Conservation (phyloP, 2,329 filamentous ascomycete species). For the Neonectria magnoliae region DNA sequence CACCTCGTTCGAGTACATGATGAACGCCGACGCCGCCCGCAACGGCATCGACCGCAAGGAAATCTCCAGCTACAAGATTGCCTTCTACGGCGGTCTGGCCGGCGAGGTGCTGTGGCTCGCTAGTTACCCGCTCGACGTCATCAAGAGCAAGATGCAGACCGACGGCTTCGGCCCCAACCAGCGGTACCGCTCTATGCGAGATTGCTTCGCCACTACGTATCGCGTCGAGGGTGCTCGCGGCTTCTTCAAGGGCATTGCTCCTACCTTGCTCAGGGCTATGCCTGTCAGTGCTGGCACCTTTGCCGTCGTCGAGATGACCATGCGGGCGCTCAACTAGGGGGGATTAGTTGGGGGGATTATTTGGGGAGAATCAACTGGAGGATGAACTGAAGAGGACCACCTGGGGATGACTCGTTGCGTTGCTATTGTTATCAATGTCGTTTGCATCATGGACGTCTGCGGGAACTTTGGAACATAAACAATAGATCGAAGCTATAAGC, state of each 20-base stretch:
- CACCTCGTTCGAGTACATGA: conserved; percentile 92
- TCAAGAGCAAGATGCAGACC: conserved; percentile 99
- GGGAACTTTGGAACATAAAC: conserved; percentile 7
- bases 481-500: conserved; percentile 20
- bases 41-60: conserved; percentile 80
- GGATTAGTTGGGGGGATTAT: background rate
- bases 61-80: conserved; percentile 85
- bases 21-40: conserved; percentile 86
- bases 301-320: conserved; percentile 78
- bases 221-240: conserved; percentile 78
- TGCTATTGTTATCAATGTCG: conserved; percentile 2
- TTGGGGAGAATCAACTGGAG: background rate
- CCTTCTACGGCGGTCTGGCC: conserved; percentile 90
- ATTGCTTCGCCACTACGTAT: conserved; percentile 88
- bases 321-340: conserved; percentile 65
- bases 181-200: conserved; percentile 83
- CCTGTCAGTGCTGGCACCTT: conserved; percentile 98
- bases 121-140: conserved; percentile 94
- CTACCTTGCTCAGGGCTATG: conserved; percentile 93
- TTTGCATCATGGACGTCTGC: conserved; percentile 1
- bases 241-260: conserved; percentile 95
- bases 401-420: conserved; percentile 5
- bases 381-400: background rate
- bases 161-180: conserved; percentile 83
- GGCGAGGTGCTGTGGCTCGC: conserved; percentile 93